Conservation (phyloP, 345 rosid genomes). For the Turritis glabra region DNA sequence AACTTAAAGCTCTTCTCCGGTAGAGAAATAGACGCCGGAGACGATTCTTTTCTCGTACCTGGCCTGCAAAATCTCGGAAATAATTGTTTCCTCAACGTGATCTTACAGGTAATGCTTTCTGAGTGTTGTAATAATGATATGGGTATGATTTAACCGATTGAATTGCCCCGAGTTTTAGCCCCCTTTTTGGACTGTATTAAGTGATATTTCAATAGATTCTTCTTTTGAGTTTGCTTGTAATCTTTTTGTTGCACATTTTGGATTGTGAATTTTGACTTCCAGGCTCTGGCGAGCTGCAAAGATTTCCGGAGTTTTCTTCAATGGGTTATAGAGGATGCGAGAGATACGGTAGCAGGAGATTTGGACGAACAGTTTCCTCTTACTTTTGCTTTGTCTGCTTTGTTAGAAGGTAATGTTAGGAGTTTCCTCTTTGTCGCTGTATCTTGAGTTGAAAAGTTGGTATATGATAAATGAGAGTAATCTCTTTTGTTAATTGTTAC, state of each 20-base stretch:
- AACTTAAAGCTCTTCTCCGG: slow-evolving; percentile 37
- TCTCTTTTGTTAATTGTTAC: background rate
- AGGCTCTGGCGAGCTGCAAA: slow-evolving; percentile 85
- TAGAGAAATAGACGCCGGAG: slow-evolving; percentile 19
- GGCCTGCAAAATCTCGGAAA: slow-evolving; percentile 83
- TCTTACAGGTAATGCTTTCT: slow-evolving; percentile 61
- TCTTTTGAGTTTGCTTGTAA: background rate
- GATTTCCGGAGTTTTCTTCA: slow-evolving; percentile 62
- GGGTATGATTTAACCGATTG: background rate
- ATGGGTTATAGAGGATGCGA: slow-evolving; percentile 55
- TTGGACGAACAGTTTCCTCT: slow-evolving; percentile 56
- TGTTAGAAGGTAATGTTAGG: slow-evolving; percentile 51
- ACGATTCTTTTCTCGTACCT: slow-evolving; percentile 53
- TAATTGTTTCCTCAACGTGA: slow-evolving; percentile 82
- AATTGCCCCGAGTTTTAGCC: background rate
- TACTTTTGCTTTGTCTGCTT: slow-evolving; percentile 56
- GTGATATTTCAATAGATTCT: background rate
- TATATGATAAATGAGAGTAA: background rate
- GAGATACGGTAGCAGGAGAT: slow-evolving; percentile 37
- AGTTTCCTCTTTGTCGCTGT: background rate
- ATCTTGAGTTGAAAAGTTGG: background rate
- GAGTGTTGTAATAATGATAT: no score
- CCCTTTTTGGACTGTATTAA: no score
- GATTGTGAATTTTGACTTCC: slow-evolving; percentile 23
- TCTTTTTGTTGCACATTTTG: background rate